Conservation (phyloP, 73 alveolate species). For the Stentor roeselii region DNA sequence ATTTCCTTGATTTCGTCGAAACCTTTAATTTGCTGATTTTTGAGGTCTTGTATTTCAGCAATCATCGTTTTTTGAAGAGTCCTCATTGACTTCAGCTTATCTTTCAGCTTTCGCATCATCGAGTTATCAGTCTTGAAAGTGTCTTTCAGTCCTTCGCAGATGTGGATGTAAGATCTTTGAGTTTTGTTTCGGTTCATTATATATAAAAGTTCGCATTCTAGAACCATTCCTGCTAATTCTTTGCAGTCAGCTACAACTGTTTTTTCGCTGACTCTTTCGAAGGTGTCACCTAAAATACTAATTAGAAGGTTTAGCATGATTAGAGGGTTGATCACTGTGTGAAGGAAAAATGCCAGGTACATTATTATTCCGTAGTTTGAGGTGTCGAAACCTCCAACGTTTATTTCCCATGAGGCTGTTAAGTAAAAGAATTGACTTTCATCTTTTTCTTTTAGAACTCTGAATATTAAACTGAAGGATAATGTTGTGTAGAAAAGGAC, state of each 20-base stretch:
- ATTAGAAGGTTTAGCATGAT: constrained; percentile 26
- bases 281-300: background rate
- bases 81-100: too few relatives aligned
- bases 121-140: too few relatives aligned
- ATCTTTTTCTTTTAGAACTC: background rate
- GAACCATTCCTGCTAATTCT: constrained; percentile 7
- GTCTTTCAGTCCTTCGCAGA: too few relatives aligned
- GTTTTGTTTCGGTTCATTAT: background rate
- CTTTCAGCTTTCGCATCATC: too few relatives aligned
- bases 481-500: constrained; percentile 9
- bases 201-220: constrained; percentile 7
- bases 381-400: constrained; percentile 19
- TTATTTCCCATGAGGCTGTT: background rate
- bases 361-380: background rate
- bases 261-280: constrained; percentile 11
- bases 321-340: background rate
- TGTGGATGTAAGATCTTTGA: background rate
- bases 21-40: too few relatives aligned
- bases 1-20: too few relatives aligned
- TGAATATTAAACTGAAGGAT: background rate
- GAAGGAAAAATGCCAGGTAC: background rate
- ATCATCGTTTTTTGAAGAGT: too few relatives aligned
- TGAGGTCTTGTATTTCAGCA: too few relatives aligned
- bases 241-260: background rate
- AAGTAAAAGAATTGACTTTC: background rate